phyloP scores from a whole-genome alignment of 345 rosid species.

The Clarkia xantiana region DNA sequence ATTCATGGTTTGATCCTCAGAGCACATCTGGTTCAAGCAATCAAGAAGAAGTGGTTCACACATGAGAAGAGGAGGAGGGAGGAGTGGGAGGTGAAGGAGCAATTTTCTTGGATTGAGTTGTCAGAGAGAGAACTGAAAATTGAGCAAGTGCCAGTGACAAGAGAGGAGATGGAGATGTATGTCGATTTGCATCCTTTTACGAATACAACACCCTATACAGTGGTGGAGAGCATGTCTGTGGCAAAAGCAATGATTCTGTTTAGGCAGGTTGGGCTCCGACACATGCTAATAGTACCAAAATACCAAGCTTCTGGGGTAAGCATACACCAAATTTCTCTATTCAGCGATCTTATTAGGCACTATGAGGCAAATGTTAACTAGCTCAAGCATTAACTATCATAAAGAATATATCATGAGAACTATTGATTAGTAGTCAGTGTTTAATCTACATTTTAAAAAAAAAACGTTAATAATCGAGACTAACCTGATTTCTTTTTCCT shows the following conservation, averaged over 20 bases:
- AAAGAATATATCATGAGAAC: background rate
- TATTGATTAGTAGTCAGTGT: too few species aligned
- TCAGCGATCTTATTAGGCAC: background rate
- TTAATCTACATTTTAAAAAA: background rate
- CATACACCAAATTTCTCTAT: constrained; percentile 3
- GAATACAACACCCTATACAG: constrained; percentile 80
- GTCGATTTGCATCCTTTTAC: constrained; percentile 80
- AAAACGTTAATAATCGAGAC: background rate
- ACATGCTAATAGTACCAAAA: constrained; percentile 62
- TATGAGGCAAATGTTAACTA: too few species aligned
- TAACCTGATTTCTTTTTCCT: background rate
- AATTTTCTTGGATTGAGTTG: constrained; percentile 62
- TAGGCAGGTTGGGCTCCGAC: constrained; percentile 70
- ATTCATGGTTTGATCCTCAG: constrained; percentile 69
- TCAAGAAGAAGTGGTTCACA: constrained; percentile 79
- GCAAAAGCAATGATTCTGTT: constrained; percentile 86
- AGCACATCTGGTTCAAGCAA: constrained; percentile 54
- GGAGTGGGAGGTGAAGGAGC: constrained; percentile 74
- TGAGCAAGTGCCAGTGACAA: constrained; percentile 49
- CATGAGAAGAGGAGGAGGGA: constrained; percentile 62
- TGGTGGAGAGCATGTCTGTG: constrained; percentile 74
- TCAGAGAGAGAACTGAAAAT: constrained; percentile 58
- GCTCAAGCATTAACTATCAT: background rate
- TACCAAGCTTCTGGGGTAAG: constrained; percentile 67
- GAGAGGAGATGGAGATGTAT: constrained; percentile 79